A percentile compares a stretch with the other conserved stretches of the same genome.
These are phyloP conservation scores for Mercurialis annua DNA, from an alignment of 345 rosid species.

Conservation along the genomic window DNA sequence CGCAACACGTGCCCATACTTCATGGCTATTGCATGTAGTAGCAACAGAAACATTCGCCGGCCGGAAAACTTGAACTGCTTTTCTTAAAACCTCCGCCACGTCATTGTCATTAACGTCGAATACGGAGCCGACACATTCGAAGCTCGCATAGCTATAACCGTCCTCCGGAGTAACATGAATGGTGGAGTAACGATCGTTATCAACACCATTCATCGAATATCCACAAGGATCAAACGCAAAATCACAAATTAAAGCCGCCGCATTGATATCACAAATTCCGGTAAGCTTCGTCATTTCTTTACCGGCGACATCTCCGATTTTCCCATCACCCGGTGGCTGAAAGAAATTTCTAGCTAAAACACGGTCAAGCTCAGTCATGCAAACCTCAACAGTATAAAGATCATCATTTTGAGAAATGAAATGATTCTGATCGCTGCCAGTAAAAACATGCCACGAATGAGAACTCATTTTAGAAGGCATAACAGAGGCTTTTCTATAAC, in stretches of 20 bases:
- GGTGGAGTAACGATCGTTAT: conserved; percentile 86
- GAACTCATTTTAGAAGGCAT: conserved; percentile 62
- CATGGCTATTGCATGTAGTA: conserved; percentile 49
- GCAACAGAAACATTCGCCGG: conserved; percentile 70
- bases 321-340: conserved; percentile 36
- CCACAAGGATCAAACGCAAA: conserved; percentile 98
- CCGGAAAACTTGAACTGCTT: conserved; percentile 69
- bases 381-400: conserved; percentile 65
- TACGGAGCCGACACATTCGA: conserved; percentile 69
- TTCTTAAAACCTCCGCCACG: conserved; percentile 46
- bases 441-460: conserved; percentile 87
- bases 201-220: conserved; percentile 95
- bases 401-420: conserved; percentile 13
- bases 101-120: conserved; percentile 44
- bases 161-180: conserved; percentile 98
- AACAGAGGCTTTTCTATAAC: conserved; percentile 67
- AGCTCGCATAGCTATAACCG: conserved; percentile 94
- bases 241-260: conserved; percentile 67
- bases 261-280: conserved; percentile 61
- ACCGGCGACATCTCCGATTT: conserved; percentile 55
- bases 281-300: conserved; percentile 79
- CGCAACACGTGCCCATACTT: conserved; percentile 62
- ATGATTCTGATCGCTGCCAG: conserved; percentile 46
- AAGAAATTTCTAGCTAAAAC: conserved; percentile 59
- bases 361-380: conserved; percentile 93